phyloP scores from a whole-genome alignment of 139 green algal genomes.

The Picochlorum sp. region DNA sequence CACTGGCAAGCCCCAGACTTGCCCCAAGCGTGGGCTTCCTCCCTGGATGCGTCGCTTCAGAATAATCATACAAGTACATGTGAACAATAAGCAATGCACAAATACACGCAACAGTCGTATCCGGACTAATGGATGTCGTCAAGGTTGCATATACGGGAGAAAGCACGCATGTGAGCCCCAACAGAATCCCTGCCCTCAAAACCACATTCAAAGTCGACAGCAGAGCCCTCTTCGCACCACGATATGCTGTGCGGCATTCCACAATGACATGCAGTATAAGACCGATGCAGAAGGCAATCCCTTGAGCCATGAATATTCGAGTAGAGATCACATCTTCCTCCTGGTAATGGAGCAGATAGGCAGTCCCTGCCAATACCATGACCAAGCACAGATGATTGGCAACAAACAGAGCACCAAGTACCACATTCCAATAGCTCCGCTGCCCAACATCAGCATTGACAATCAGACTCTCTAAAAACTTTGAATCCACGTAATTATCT shows the following conservation, averaged over 20 bases:
- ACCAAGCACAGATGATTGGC: constrained; percentile 67
- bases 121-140: constrained; percentile 59
- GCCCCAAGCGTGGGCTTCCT: constrained; percentile 49
- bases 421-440: constrained; percentile 40
- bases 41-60: constrained; percentile 50
- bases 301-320: no score
- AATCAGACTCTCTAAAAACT: constrained; percentile 60
- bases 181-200: constrained; percentile 7
- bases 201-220: background rate
- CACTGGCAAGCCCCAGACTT: constrained; percentile 60
- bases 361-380: constrained; percentile 30
- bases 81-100: constrained; percentile 53
- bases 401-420: constrained; percentile 47
- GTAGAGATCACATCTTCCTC: no score
- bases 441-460: constrained; percentile 24
- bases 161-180: constrained; percentile 45
- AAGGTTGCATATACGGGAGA: constrained; percentile 68
- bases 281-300: background rate
- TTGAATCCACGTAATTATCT: constrained; percentile 56
- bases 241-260: background rate
- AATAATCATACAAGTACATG: constrained; percentile 83
- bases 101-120: constrained; percentile 66
- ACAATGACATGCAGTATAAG: background rate
- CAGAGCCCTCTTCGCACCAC: background rate
- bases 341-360: constrained; percentile 37